A percentile compares a stretch with the other conserved stretches of the same genome.
Evolutionary conservation across 495 filamentous ascomycete genomes (phyloP).

Genomic region (Xylaria scruposa): DNA sequence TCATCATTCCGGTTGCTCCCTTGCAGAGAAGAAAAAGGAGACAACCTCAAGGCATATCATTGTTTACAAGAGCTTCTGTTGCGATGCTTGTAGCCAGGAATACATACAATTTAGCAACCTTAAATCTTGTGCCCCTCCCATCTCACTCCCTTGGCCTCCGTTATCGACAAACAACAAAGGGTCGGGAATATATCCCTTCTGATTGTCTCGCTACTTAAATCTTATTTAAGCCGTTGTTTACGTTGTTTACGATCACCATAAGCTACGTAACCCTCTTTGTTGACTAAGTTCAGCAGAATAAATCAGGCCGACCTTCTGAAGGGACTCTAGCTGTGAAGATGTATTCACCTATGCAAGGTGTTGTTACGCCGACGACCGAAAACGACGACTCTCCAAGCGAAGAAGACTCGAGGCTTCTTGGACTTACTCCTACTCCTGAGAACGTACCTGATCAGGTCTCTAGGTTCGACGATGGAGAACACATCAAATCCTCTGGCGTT

Average conservation of each 20-base stretch:
- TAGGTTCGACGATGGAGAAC: background rate
- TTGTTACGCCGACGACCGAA: background rate
- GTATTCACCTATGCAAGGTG: constrained; percentile 10
- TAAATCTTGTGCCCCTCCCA: background rate
- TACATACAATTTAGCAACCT: background rate
- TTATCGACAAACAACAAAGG: background rate
- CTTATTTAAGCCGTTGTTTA: background rate
- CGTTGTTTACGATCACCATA: background rate
- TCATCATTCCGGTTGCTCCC: background rate
- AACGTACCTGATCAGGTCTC: background rate
- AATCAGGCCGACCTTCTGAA: background rate
- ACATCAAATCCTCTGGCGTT: background rate
- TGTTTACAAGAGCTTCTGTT: background rate
- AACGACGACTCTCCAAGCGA: constrained; percentile 6
- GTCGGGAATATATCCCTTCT: background rate
- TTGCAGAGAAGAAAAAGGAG: background rate
- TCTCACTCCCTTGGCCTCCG: background rate
- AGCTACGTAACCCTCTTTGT: background rate
- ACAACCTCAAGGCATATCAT: background rate
- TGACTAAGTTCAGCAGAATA: background rate
- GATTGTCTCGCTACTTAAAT: background rate
- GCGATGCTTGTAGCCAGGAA: background rate
- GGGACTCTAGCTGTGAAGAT: background rate
- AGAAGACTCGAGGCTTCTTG: constrained; percentile 12
- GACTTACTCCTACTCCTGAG: background rate